Base-by-base conservation (phyloP, 192 early-diverging fungal genomes). In the Linnemannia hyalina region DNA sequence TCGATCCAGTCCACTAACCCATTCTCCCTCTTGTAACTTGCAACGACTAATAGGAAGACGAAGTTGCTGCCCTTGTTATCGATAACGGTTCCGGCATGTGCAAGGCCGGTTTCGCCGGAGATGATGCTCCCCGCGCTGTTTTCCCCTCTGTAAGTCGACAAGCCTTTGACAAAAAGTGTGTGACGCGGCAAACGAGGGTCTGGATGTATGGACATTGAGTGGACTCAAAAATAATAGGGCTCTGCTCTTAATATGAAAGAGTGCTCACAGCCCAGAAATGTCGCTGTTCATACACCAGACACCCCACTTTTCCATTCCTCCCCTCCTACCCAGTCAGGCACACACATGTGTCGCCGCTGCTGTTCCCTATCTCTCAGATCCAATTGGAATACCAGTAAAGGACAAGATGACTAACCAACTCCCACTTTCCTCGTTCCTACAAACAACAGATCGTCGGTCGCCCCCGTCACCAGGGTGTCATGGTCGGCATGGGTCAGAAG, bases 11-110 rank as follows among this genome's bases (percentile, higher is more conserved):
- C 13, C 5, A 41, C 75, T 76, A 76, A 76, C 57, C 1, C 55
- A 9, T 15, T 22, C 22, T 8, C 65, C 29, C 26, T 32, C 40
- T 44, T 2, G 26, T 23, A 29, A 42, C 57, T 11, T 36, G 23
- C 23, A 44, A 57, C 26, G 38, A 36, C 41, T 77, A 46, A 68
- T 77, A 77, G 83, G 95, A 95, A 83, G 95, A 96, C 88, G 95
- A 96, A 93, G 94, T 96, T 82, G 95, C 94, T 83, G 95, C 95
- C 88, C 94, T 96, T 88, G 96, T 96, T 82, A 96, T 97, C 84
- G 96, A 97, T 90, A 97, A 97, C 89, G 96, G 96, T 89, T 97
- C 96, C 89, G 95, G 96, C 89, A 97, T 97, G 96, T 97, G 96
- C 93, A 97, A 97, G 93, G 96, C 96, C 90, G 96, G 96, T 87